These are phyloP conservation scores for Nemania diffusa DNA, from an alignment of 2,329 filamentous ascomycete species.

Conservation along the genomic window DNA sequence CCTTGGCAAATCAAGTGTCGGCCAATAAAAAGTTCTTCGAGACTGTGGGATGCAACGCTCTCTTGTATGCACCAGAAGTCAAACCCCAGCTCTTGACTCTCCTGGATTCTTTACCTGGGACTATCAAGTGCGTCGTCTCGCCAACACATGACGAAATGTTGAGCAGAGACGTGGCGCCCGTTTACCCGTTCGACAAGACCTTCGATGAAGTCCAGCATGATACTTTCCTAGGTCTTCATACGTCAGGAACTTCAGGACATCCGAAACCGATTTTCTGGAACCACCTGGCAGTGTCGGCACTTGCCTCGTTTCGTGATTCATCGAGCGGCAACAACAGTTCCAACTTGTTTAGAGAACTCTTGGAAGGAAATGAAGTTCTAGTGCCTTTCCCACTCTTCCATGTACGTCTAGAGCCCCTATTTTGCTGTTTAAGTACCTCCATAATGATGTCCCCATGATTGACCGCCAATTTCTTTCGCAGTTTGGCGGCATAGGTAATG, in stretches of 20 bases:
- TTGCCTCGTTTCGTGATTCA: conserved; percentile 16
- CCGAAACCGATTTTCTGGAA: conserved; percentile 41
- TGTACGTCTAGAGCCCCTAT: too few relatives aligned
- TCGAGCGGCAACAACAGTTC: background rate
- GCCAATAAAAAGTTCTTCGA: background rate
- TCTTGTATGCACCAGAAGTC: background rate
- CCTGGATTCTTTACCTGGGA: background rate
- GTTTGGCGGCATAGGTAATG: conserved; percentile 31
- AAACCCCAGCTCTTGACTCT: background rate
- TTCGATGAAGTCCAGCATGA: conserved; percentile 21
- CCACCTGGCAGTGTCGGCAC: conserved; percentile 11
- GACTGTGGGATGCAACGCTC: background rate
- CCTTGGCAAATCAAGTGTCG: background rate
- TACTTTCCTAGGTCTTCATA: conserved; percentile 38
- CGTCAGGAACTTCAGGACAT: conserved; percentile 41
- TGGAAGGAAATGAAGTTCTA: conserved; percentile 9
- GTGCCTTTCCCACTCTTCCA: conserved; percentile 32
- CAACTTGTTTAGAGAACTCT: background rate
- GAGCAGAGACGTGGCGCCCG: conserved; percentile 20
- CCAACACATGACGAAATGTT: conserved; percentile 24
- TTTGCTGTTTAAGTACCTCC: too few relatives aligned
- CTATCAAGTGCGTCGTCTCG: background rate
- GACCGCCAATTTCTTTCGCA: too few relatives aligned
- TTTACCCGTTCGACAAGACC: conserved; percentile 26
- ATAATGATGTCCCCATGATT: too few relatives aligned